Conservation (phyloP, 805 yeast species). For the Ogataea populi-albae region DNA sequence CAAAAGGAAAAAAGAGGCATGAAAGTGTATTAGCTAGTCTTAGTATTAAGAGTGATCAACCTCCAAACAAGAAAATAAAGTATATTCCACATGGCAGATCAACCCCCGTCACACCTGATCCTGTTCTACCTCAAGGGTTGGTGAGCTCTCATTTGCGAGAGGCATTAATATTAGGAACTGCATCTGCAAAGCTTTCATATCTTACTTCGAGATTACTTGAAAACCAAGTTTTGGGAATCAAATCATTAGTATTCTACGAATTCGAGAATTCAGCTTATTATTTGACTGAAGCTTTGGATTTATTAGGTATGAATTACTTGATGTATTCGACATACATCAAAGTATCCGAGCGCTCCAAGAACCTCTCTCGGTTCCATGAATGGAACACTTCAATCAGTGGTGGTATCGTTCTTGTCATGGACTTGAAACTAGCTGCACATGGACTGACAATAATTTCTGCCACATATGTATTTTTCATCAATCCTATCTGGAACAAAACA, state of each 20-base stretch:
- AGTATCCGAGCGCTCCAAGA: conserved; percentile 47
- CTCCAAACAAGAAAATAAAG: conserved; percentile 20
- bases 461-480: conserved; percentile 65
- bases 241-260: conserved; percentile 65
- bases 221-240: conserved; percentile 44
- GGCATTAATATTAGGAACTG: conserved; percentile 55
- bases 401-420: conserved; percentile 62
- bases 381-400: conserved; percentile 40
- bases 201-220: conserved; percentile 52
- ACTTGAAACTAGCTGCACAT: conserved; percentile 62
- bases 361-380: conserved; percentile 48
- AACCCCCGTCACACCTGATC: conserved; percentile 25
- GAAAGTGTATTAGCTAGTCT: conserved; percentile 1
- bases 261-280: conserved; percentile 71
- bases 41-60: conserved; percentile 7
- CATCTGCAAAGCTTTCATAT: conserved; percentile 63
- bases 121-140: conserved; percentile 20
- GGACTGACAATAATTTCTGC: conserved; percentile 69
- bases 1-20: conserved; percentile 3
- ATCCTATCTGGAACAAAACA: conserved; percentile 68
- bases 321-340: conserved; percentile 63
- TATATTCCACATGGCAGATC: conserved; percentile 16
- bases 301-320: conserved; percentile 57
- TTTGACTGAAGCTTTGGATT: conserved; percentile 59
- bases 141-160: conserved; percentile 25